phyloP scores from a whole-genome alignment of 1,284 basidiomycete genomes.

The Butyriboletus appendiculatus region DNA sequence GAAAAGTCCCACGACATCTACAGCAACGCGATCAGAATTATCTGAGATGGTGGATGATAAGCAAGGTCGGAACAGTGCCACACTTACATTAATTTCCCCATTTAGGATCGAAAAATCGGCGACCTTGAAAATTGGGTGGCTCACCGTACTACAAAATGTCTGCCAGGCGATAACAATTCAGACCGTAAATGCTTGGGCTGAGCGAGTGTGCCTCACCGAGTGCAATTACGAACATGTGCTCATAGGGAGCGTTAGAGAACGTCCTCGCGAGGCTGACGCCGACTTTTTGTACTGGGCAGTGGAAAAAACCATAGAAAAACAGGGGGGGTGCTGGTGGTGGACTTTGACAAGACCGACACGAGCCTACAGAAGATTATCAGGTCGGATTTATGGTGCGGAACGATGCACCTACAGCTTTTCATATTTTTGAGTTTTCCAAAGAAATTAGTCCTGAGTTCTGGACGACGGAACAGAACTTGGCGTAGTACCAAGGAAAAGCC shows the following conservation, averaged over 20 bases:
- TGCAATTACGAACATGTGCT: not conserved
- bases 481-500: not conserved
- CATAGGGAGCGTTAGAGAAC: not conserved
- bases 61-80: not conserved
- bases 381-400: too few species aligned
- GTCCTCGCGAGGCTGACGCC: not conserved
- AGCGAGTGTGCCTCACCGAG: not conserved
- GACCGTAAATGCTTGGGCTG: not conserved
- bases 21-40: not conserved
- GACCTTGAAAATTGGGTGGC: not conserved
- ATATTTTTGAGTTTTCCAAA: not conserved
- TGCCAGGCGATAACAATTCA: not conserved
- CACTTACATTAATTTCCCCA: too few species aligned
- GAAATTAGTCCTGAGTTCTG: constrained; percentile 10
- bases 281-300: not conserved
- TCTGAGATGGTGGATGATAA: not conserved
- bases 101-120: not conserved
- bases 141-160: not conserved
- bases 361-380: not conserved
- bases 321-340: too few species aligned
- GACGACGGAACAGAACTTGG: constrained; percentile 15
- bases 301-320: not conserved
- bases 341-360: not conserved
- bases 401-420: not conserved
- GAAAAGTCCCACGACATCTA: not conserved